Evolutionary conservation across 1,284 basidiomycete species (phyloP).

Genomic region (Naganishia sp.): DNA sequence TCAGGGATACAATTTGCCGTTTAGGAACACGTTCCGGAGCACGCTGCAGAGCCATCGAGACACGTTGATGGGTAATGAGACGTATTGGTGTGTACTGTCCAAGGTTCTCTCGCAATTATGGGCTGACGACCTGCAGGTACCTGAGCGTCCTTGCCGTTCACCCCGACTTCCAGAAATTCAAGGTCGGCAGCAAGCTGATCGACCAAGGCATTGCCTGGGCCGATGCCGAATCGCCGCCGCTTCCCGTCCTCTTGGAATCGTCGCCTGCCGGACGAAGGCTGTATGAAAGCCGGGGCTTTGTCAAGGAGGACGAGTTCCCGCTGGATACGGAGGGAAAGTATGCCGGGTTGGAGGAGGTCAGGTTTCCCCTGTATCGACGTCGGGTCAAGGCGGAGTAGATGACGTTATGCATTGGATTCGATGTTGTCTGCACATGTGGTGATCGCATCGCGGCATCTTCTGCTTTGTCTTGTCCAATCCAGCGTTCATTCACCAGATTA

Average conservation of each 20-base stretch:
- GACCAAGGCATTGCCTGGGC: conserved; percentile 20
- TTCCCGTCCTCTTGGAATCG: conserved; percentile 5
- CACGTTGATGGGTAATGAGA: conserved; percentile 16
- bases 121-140: conserved; percentile 12
- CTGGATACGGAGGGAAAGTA: not conserved
- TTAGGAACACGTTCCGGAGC: conserved; percentile 11
- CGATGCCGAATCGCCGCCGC: not conserved
- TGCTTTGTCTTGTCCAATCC: not conserved
- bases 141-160: conserved; percentile 24
- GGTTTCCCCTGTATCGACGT: conserved; percentile 16
- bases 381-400: not conserved
- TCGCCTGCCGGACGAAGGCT: conserved; percentile 12
- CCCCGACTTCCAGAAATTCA: conserved; percentile 22
- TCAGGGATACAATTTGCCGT: conserved; percentile 22
- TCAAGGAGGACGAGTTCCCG: conserved; percentile 20
- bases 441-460: not conserved
- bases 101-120: not conserved
- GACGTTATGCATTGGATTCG: not conserved
- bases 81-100: conserved; percentile 20
- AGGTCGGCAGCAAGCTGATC: conserved; percentile 21
- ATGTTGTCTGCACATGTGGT: not conserved
- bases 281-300: conserved; percentile 22
- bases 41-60: conserved; percentile 25
- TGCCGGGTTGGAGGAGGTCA: conserved; percentile 10
- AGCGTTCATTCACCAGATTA: too few relatives aligned